Evolutionary conservation across 805 yeast species (phyloP).

Genomic region (Candida sanyiensis): DNA sequence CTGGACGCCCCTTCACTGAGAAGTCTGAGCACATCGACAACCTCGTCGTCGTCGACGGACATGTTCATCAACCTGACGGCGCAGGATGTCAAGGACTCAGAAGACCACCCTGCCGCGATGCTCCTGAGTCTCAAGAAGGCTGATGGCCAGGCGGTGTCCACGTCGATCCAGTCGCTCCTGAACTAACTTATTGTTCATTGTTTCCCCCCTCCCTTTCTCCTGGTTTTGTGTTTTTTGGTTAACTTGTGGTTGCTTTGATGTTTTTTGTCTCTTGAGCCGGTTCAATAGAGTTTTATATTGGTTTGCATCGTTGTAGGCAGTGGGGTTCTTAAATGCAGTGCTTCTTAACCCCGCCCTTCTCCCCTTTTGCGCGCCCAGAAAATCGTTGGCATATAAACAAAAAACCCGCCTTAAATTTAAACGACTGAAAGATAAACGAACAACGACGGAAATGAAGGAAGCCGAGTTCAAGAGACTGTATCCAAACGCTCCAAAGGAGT

Average conservation of each 20-base stretch:
- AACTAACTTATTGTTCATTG: constrained; percentile 18
- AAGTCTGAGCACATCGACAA: neutral
- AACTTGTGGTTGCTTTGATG: neutral
- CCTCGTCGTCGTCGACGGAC: constrained; percentile 3
- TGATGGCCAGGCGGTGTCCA: constrained; percentile 13
- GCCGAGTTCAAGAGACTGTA: constrained; percentile 18
- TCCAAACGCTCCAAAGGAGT: constrained; percentile 21
- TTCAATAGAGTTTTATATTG: too few relatives aligned
- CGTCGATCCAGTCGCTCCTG: constrained; percentile 22
- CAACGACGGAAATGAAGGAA: constrained; percentile 23
- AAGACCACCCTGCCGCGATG: constrained; percentile 15
- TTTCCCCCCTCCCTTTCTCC: neutral
- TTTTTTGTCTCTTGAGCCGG: too few relatives aligned
- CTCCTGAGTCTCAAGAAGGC: constrained; percentile 20
- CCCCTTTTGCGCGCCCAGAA: neutral
- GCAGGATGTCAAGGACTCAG: constrained; percentile 6
- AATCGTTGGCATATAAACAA: too few relatives aligned
- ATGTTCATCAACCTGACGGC: constrained; percentile 6
- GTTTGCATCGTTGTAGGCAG: too few relatives aligned
- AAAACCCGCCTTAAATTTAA: too few relatives aligned
- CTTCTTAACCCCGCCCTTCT: neutral
- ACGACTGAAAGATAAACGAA: too few relatives aligned
- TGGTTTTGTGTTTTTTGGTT: neutral
- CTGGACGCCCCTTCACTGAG: neutral
- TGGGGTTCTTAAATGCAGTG: too few relatives aligned